Evolutionary conservation across 148 eudicot species (phyloP), one percentile per base, ranked within the genome.

Genomic region (Pouteria glomerata): DNA sequence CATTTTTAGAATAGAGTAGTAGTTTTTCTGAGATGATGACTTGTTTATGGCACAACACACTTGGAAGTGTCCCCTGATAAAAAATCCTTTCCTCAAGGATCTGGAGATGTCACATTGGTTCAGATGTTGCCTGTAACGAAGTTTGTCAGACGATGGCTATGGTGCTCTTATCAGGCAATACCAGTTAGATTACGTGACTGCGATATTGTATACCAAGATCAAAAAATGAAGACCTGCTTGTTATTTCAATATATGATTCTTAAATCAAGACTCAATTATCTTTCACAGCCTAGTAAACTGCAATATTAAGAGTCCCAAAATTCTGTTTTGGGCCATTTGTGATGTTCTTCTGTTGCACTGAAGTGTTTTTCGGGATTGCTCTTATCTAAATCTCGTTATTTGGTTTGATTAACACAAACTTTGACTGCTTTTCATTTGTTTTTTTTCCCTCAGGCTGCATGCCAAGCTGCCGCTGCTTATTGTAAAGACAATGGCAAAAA

Each of bases 401-500:
- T 31, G 29, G 30, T 73, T 39, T 50, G 57, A 23, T 50, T 8
- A 4, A 13, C 23, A 42, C 8, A 24, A 69, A n/a, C 8, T 70
- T 16, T 29, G 19, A 56, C n/a, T 33, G 14, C 58, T 33, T 44
- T 57, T 30, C 41, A 41, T 24, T 39, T 34, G 57, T 58, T 33
- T 21, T 21, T 56, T 50, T 42, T 23, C 72, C 44, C 44, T 51
- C 85, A 96, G 99, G 92, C 77, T 70, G 94, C 97, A 26, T 96
- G 99, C 81, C 66, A 80, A 86, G 87, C 87, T 72, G 99, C 96
- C 80, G 96, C 94, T 72, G 84, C 80, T 11, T 76, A 84, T 69
- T 92, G 97, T 79, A 96, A 82, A 78, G 82, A 84, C 77, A 96
- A 85, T 30, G 92, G 92, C 24, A 92, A 87, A 81, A 82, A 76